Conservation (phyloP, 495 filamentous ascomycete genomes). For the Lophiotrema nucula region DNA sequence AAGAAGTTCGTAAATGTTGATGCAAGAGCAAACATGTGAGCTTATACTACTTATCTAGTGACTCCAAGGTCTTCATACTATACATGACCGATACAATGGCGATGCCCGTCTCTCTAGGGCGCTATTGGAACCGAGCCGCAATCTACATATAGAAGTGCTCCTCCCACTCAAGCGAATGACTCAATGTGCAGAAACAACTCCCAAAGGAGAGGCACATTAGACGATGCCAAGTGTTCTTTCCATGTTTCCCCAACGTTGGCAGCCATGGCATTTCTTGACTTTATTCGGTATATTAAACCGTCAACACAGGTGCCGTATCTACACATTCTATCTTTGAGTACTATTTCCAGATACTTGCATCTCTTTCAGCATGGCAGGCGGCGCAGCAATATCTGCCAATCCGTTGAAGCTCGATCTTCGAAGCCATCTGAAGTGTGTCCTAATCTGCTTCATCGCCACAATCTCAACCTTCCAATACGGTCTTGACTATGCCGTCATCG, state of each 20-base stretch:
- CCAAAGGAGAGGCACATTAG: too few relatives aligned
- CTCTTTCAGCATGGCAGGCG: constrained; percentile 6
- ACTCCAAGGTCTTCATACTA: too few relatives aligned
- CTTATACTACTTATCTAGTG: too few relatives aligned
- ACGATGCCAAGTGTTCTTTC: too few relatives aligned
- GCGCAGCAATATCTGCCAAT: constrained; percentile 7
- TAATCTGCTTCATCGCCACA: constrained; percentile 6
- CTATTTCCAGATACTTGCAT: background rate
- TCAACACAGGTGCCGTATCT: background rate
- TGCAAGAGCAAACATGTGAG: too few relatives aligned
- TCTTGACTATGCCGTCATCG: constrained; percentile 9
- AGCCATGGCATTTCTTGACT: constrained; percentile 1
- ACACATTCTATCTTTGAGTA: background rate
- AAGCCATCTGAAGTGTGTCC: constrained; percentile 3
- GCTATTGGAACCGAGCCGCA: too few relatives aligned
- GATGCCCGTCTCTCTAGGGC: too few relatives aligned
- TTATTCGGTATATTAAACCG: background rate
- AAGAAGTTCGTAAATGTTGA: too few relatives aligned
- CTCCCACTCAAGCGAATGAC: too few relatives aligned
- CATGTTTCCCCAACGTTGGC: background rate
- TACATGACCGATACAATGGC: too few relatives aligned
- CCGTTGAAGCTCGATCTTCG: constrained; percentile 13
- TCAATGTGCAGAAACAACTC: too few relatives aligned
- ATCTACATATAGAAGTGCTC: too few relatives aligned
- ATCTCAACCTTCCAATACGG: constrained; percentile 13